These are phyloP conservation scores for Adansonia madagascariensis DNA, from an alignment of 441 rosid genomes.

Conservation along the genomic window DNA sequence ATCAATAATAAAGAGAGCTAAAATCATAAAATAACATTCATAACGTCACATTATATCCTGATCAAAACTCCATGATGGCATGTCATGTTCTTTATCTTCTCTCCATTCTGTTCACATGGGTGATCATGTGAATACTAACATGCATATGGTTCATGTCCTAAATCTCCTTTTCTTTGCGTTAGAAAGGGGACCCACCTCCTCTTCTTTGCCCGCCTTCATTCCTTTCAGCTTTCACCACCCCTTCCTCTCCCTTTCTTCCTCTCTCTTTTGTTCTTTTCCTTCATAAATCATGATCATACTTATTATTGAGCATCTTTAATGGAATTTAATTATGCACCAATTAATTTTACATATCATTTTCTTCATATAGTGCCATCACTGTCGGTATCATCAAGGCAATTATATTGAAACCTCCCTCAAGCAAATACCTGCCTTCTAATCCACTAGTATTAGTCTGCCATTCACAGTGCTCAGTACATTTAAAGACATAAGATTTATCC, in stretches of 20 bases:
- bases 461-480: no score
- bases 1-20: no score
- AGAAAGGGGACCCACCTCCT: background rate
- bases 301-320: constrained; percentile 1
- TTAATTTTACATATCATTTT: constrained; percentile 11
- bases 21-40: no score
- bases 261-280: background rate
- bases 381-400: background rate
- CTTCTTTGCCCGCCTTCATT: background rate
- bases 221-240: background rate
- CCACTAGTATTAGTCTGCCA: background rate
- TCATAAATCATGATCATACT: background rate
- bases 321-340: constrained; percentile 9
- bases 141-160: constrained; percentile 31
- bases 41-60: no score
- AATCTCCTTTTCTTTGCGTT: background rate
- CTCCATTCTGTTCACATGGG: constrained; percentile 38
- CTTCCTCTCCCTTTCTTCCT: background rate
- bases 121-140: constrained; percentile 33
- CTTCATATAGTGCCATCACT: background rate
- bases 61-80: background rate
- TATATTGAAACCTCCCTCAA: background rate
- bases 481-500: no score
- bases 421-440: background rate
- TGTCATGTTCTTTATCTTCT: background rate